Evolutionary conservation across 208 protist genomes (phyloP).

Genomic region (Balamuthia mandrillaris): DNA sequence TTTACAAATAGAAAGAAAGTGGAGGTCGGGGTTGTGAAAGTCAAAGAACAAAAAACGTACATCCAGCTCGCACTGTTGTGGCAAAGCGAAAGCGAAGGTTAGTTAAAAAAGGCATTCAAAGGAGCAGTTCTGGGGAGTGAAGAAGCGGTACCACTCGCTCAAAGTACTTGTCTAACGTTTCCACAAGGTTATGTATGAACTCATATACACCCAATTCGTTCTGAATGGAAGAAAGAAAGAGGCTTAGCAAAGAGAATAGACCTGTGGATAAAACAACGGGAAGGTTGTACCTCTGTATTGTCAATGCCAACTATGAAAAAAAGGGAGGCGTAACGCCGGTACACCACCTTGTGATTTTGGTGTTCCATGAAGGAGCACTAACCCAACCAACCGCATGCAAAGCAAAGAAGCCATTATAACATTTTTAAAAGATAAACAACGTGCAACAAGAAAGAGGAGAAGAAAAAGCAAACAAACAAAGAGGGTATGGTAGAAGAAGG

Average conservation of each 20-base stretch:
- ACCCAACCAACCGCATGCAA: too few species aligned
- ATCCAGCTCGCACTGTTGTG: conserved; percentile 78
- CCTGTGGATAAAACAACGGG: not conserved
- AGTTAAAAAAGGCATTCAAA: not conserved
- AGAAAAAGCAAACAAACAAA: not conserved
- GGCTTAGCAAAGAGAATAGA: not conserved
- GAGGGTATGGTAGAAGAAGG: not conserved
- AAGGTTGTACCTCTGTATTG: conserved; percentile 63
- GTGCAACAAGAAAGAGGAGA: not conserved
- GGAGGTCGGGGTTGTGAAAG: not conserved
- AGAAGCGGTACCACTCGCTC: conserved; percentile 52
- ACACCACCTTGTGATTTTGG: conserved; percentile 85
- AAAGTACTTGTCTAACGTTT: conserved; percentile 84
- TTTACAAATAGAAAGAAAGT: not conserved
- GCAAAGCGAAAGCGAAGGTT: not conserved
- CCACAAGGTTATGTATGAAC: conserved; percentile 88
- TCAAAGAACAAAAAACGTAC: conserved; percentile 41
- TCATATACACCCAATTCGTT: conserved; percentile 88
- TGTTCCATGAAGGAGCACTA: conserved; percentile 90
- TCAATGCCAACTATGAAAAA: conserved; percentile 92
- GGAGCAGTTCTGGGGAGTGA: not conserved
- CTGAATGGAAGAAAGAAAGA: not conserved
- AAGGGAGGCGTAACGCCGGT: conserved; percentile 89
- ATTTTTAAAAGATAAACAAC: not conserved
- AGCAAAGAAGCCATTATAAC: not conserved